These are phyloP conservation scores for Cicer judaicum DNA, from an alignment of 306 rosid species.

Conservation along the genomic window DNA sequence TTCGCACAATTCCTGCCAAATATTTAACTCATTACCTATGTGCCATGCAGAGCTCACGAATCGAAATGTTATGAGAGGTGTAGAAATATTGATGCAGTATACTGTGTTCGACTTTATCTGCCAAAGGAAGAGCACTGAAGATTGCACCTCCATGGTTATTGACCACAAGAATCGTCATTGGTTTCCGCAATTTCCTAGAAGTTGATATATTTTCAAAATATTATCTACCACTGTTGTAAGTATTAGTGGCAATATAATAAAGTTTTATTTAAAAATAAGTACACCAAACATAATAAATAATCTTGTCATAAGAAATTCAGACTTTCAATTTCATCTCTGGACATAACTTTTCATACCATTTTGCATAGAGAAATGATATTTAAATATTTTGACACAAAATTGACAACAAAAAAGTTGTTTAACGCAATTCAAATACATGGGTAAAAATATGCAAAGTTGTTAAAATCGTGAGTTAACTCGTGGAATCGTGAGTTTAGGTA, in stretches of 20 bases:
- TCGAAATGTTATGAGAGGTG: constrained; percentile 79
- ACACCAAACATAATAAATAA: constrained; percentile 23
- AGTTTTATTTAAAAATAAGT: constrained; percentile 6
- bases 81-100: constrained; percentile 72
- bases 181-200: constrained; percentile 79
- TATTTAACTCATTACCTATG: constrained; percentile 68
- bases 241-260: constrained; percentile 14
- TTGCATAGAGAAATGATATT: not conserved
- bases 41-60: constrained; percentile 71
- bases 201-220: constrained; percentile 36
- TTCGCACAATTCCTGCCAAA: constrained; percentile 22
- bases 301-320: not conserved
- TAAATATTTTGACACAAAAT: no score
- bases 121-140: constrained; percentile 87
- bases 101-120: constrained; percentile 63
- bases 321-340: constrained; percentile 5
- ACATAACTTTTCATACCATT: constrained; percentile 16
- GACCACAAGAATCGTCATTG: constrained; percentile 79
- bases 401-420: no score
- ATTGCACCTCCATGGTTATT: constrained; percentile 97
- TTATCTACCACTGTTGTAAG: constrained; percentile 17
- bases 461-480: no score
- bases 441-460: no score
- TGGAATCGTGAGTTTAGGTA: no score
- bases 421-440: no score